A percentile compares a stretch with the other conserved stretches of the same genome.
These are phyloP conservation scores for Limnomonas spitsbergensis DNA, from an alignment of 139 green algal species.

Conservation along the genomic window DNA sequence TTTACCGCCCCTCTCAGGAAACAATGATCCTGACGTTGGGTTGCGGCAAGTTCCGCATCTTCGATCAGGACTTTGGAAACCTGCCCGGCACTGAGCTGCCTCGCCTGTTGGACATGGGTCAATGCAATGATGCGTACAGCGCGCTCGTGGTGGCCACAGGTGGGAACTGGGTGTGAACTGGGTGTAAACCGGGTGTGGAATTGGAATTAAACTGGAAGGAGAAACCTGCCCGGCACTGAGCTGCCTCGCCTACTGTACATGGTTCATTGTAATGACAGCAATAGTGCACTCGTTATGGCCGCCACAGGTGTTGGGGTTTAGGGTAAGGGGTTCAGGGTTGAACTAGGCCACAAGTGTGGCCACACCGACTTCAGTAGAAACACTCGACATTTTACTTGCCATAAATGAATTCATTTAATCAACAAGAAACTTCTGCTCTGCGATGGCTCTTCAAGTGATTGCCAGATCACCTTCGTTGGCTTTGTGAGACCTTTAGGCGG, in stretches of 20 bases:
- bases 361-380: no score
- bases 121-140: slow-evolving; percentile 58
- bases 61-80: slow-evolving; percentile 50
- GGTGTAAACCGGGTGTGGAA: no score
- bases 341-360: no score
- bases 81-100: slow-evolving; percentile 57
- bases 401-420: no score
- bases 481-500: no score
- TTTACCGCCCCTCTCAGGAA: not conserved
- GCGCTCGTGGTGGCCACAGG: slow-evolving; percentile 65
- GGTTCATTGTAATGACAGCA: slow-evolving; percentile 54
- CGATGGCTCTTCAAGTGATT: no score
- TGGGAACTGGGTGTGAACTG: slow-evolving; percentile 77
- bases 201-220: no score
- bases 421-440: no score
- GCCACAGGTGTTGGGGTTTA: slow-evolving; percentile 67
- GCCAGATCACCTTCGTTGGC: no score
- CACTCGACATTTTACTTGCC: no score
- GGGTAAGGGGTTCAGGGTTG: no score
- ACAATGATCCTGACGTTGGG: slow-evolving; percentile 64
- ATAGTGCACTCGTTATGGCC: slow-evolving; percentile 61
- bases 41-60: slow-evolving; percentile 74
- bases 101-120: slow-evolving; percentile 65
- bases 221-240: slow-evolving; percentile 48
- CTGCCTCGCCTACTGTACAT: slow-evolving; percentile 71